Percentiles rank a stretch among this genome's conserved stretches.
Conservation (phyloP, 2,329 filamentous ascomycete genomes). For the Fusarium dlaminii region DNA sequence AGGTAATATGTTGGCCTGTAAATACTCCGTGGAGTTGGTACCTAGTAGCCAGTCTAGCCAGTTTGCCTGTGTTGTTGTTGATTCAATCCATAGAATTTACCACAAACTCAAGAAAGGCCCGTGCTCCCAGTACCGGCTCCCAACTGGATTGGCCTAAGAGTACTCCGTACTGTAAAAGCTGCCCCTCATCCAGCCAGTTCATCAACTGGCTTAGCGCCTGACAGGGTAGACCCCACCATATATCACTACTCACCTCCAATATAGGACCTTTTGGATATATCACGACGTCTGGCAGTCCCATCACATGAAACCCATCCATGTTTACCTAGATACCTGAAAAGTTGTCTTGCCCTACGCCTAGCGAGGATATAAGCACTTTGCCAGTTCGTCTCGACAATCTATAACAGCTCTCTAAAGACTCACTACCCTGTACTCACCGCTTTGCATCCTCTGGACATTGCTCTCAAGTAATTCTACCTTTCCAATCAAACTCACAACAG, state of each 20-base stretch:
- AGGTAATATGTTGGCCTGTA: neutral
- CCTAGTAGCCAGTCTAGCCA: neutral
- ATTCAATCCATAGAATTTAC: neutral
- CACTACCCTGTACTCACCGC: slow-evolving; percentile 38
- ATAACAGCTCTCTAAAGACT: neutral
- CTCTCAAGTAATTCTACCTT: slow-evolving; percentile 41
- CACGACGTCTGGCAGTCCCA: neutral
- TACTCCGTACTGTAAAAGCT: neutral
- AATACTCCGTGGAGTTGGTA: neutral
- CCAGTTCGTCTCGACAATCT: neutral
- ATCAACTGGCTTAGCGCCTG: slow-evolving; percentile 21
- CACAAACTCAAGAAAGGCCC: slow-evolving; percentile 3
- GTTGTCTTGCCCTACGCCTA: neutral
- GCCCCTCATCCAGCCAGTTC: slow-evolving; percentile 27
- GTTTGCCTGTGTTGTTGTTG: neutral
- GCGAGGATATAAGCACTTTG: neutral
- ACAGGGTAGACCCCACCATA: slow-evolving; percentile 17
- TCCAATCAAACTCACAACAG: slow-evolving; percentile 44
- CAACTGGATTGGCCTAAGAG: neutral
- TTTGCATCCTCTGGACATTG: slow-evolving; percentile 17
- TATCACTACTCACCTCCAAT: slow-evolving; percentile 2
- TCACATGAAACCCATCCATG: neutral
- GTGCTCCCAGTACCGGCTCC: slow-evolving; percentile 4
- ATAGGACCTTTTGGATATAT: neutral
- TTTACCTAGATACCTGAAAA: neutral